Evolutionary conservation across 768 basidiomycete genomes (phyloP), one percentile per base, ranked within the genome.

Genomic region (Serendipita sp.): DNA sequence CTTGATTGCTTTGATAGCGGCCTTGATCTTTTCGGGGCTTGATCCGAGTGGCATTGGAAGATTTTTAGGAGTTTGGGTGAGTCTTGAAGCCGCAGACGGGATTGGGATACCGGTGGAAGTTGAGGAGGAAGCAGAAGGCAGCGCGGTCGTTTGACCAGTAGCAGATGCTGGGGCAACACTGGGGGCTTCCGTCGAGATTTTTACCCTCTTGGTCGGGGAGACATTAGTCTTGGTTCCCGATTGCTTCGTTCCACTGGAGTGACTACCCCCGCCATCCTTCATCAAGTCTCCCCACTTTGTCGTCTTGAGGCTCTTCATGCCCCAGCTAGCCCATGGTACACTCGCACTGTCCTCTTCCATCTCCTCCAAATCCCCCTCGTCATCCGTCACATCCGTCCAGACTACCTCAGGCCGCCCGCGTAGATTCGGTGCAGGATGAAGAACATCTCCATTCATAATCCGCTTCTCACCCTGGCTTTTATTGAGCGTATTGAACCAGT

Each of bases 281-380:
- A 60, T 32, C 8, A 60, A n/a, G 28, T 60, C 56, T 7, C 35
- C 56, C 56, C 56, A 60, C 32, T 60, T 60, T 10, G 56, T 60
- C 15, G 56, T 35, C 34, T 60, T 60, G 56, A 60, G 15, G 28
- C 56, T 60, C n/a, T 28, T 3, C 56, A 60, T 60, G 8, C 56
- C 56, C 56, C 56, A 60, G 28, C 56, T 60, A 3, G 56, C 56
- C 56, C 56, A 60, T 10, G 56, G 56, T 8, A 60, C 34, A 51
- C 48, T 51, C 48, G 18, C 48, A 28, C 56, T 28, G 24, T 37
- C 56, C 16, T 10, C 56, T n/a, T 37, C 56, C 5, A 8, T 16
- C 16, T 60, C 56, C 10, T 60, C 56, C 56, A 30, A 30, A 16
- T n/a, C 56, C 18, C 16, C 35, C n/a, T 60, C 56, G 24, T 60